A percentile compares a stretch with the other conserved stretches of the same genome.
These are phyloP conservation scores for Pleurotus djamor DNA, from an alignment of 768 basidiomycete genomes.

Conservation along the genomic window DNA sequence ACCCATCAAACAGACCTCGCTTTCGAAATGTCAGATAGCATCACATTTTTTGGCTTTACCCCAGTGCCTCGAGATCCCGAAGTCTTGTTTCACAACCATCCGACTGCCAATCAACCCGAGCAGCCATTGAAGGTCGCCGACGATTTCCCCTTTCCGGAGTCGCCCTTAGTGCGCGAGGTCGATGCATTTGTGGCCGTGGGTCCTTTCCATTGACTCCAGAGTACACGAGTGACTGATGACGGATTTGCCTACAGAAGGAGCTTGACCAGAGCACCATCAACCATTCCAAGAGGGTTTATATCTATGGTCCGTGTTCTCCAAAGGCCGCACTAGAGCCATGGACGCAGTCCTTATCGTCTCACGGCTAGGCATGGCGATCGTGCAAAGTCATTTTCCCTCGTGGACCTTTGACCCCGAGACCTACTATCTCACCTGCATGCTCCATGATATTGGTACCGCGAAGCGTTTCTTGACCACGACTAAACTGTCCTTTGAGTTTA, in stretches of 20 bases:
- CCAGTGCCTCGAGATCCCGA: constrained; percentile 48
- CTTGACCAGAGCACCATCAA: constrained; percentile 44
- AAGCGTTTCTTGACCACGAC: constrained; percentile 46
- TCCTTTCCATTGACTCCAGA: neutral
- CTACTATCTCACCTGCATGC: constrained; percentile 47
- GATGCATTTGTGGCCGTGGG: constrained; percentile 36
- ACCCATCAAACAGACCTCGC: neutral
- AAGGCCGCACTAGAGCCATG: neutral
- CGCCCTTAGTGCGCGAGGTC: constrained; percentile 33
- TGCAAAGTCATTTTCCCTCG: constrained; percentile 40
- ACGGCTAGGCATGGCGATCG: constrained; percentile 41
- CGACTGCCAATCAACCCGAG: constrained; percentile 34
- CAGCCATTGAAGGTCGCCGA: constrained; percentile 38
- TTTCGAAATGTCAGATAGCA: constrained; percentile 9
- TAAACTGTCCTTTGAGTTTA: constrained; percentile 57
- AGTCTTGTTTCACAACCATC: constrained; percentile 42
- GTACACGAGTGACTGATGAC: neutral
- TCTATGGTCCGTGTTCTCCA: constrained; percentile 35
- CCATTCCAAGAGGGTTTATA: constrained; percentile 47
- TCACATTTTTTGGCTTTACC: constrained; percentile 43
- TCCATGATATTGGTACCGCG: constrained; percentile 53
- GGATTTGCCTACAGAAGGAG: constrained; percentile 27
- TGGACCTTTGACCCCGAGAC: constrained; percentile 44
- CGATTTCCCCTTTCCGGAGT: constrained; percentile 42
- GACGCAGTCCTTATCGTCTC: neutral